Evolutionary conservation across 805 yeast species (phyloP), one percentile per base, ranked within the genome.

Genomic region (Lipomyces oligophaga): DNA sequence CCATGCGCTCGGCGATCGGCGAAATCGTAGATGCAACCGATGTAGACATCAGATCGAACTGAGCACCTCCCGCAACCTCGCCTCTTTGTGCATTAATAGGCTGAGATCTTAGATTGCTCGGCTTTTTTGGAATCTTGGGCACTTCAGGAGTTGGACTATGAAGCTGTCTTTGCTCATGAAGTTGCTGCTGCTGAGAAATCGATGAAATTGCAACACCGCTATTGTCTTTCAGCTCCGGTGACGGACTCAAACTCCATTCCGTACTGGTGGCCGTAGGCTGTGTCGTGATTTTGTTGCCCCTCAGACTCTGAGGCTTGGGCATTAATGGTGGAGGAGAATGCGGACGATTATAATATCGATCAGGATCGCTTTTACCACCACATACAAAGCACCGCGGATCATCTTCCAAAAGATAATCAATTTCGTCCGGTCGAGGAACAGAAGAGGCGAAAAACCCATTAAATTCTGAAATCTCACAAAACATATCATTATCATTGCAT

Each of bases 391-490:
- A 52, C 11, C 38, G 44, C 3, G 55, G 41, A 19, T 52, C 39
- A 19, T 52, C 54, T 13, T 30, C 49, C n/a, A 52, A 38, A 16
- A 52, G 22, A 30, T 40, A 35, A 31, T 56, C 59, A 26, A 55
- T 57, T 40, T 59, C 59, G 28, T 55, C 60, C 60, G 42, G 68
- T 55, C 52, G 52, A 18, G 54, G 64, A 37, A 7, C 54, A 61
- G 62, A 33, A 58, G 52, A 63, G 48, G 61, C 61, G 52, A 52
- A 49, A 15, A 52, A 52, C n/a, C 56, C 56, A 26, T 49, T 49
- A 7, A 49, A 25, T 21, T 52, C 47, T 20, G 56, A 52, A 20
- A 27, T 15, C 13, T 47, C 21, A 32, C 55, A 33, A 35, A 41
- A 41, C n/a, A 48, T 50, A 31, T 44, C 54, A 16, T 39, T 47